Conservation (phyloP, 2,329 filamentous ascomycete species). For the Thermomyces lanuginosus region DNA sequence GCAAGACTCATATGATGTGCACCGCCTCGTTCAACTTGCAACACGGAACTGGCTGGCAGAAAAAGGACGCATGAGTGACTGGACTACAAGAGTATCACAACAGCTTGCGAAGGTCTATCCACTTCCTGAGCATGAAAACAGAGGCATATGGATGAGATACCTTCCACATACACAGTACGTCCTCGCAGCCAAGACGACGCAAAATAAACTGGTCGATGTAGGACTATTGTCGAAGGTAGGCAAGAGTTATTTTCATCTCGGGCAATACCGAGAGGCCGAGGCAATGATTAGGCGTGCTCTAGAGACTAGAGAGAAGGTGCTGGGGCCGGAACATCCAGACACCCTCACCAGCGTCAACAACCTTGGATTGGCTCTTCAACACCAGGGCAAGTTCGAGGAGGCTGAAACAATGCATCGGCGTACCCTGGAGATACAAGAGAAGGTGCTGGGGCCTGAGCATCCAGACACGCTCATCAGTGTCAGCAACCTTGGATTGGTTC, state of each 20-base stretch:
- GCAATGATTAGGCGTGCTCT: slow-evolving; percentile 1
- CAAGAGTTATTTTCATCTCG: background rate
- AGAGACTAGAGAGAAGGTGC: slow-evolving; percentile 3
- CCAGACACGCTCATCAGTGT: slow-evolving; percentile 9
- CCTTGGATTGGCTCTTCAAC: slow-evolving; percentile 1
- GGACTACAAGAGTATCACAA: slow-evolving; percentile 7
- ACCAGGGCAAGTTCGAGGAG: background rate
- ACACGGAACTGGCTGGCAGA: slow-evolving; percentile 17
- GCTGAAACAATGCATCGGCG: background rate
- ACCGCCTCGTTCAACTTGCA: slow-evolving; percentile 20
- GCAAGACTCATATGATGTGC: slow-evolving; percentile 8
- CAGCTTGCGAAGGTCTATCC: slow-evolving; percentile 13
- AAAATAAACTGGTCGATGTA: slow-evolving; percentile 1
- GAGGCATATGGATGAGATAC: slow-evolving; percentile 13
- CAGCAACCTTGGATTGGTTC: slow-evolving; percentile 5
- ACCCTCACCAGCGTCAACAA: slow-evolving; percentile 9
- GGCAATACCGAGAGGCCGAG: background rate
- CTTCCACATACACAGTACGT: slow-evolving; percentile 14
- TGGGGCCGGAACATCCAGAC: slow-evolving; percentile 8
- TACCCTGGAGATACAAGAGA: slow-evolving; percentile 3
- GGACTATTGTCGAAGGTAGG: background rate
- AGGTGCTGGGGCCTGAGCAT: slow-evolving; percentile 7
- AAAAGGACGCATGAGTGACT: slow-evolving; percentile 8
- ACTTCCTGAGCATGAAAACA: slow-evolving; percentile 6
- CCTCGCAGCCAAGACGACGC: slow-evolving; percentile 3